Base-by-base conservation (phyloP, 768 basidiomycete genomes). In the Filobasidium wieringae region DNA sequence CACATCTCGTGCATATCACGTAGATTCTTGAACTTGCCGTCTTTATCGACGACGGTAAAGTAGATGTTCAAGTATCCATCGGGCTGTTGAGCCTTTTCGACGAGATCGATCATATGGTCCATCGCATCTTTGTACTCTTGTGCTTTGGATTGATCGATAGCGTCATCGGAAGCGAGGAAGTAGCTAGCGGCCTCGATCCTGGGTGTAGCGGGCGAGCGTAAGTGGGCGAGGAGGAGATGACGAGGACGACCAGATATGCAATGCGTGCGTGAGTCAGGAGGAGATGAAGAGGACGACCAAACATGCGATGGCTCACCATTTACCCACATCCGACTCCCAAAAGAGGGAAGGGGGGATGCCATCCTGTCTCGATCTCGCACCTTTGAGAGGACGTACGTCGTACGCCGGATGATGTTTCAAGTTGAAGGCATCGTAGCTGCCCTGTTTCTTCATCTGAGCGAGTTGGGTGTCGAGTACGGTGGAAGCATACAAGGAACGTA, bases 1-100 rank as follows among this genome's bases (percentile, higher is more conserved):
- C 65, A 66, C 61, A 64, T 63, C 58, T 66, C 65, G 37, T 64
- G 63, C 61, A 64, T 52, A 53, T 66, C 65, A 27, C 65, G 24
- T 24, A 66, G 40, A 36, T 66, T 66, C 59, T 66, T 62, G 61
- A 60, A 64, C 34, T 53, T 30, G 11, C 65, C 65, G 12, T 55
- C 59, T 4, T 53, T 49, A 39, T 66, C 65, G 1, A 64, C 65
- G 14, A 64, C 61, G 4, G 59, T 64, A 41, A 66, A 66, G 49
- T 66, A 66, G 55, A 64, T 61, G 43, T 61, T 58, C 34, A 66
- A 40, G 29, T 66, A 66, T 7, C 65, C 65, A 51, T 66, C 65
- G 9, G 63, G 63, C 33, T 64, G 63, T 36, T 66, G 65, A 36
- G 65, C 65, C 31, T 60, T 61, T 39, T 64, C 63, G 47, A 66